Conservation (phyloP, 305 asterid genomes). For the Ajuga reptans region DNA sequence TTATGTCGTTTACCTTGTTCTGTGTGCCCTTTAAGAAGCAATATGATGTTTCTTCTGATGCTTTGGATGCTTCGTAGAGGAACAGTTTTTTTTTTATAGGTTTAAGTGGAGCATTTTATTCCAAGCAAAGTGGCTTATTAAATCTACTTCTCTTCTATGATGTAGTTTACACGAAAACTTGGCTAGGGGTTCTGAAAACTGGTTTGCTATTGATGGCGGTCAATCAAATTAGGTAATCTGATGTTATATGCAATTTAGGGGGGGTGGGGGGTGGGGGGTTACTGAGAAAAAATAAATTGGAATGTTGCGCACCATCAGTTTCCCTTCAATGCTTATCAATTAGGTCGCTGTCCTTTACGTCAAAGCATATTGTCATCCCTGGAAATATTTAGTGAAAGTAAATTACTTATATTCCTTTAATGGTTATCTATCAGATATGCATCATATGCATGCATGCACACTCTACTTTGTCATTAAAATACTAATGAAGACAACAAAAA, state of each 20-base stretch:
- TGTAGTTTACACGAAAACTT: too few relatives aligned
- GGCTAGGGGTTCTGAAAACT: too few relatives aligned
- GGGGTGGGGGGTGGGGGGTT: neutral
- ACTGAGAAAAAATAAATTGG: too few relatives aligned
- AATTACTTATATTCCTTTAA: neutral
- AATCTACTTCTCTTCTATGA: too few relatives aligned
- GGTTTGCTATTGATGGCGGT: too few relatives aligned
- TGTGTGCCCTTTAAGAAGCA: neutral
- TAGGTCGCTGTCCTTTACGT: neutral
- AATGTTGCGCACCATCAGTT: neutral
- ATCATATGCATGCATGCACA: neutral
- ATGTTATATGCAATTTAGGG: neutral
- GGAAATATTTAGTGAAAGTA: neutral
- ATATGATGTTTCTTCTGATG: neutral
- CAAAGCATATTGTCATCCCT: neutral
- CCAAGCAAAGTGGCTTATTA: too few relatives aligned
- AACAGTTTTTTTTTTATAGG: too few relatives aligned
- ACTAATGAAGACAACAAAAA: neutral
- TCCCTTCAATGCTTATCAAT: neutral
- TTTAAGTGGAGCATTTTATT: too few relatives aligned
- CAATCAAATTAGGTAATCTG: neutral
- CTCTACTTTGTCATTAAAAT: neutral
- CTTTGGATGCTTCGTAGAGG: neutral
- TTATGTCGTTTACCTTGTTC: neutral
- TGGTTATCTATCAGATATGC: neutral